These are phyloP conservation scores for Sporothrix curviconia DNA, from an alignment of 2,329 filamentous ascomycete genomes.

Conservation along the genomic window DNA sequence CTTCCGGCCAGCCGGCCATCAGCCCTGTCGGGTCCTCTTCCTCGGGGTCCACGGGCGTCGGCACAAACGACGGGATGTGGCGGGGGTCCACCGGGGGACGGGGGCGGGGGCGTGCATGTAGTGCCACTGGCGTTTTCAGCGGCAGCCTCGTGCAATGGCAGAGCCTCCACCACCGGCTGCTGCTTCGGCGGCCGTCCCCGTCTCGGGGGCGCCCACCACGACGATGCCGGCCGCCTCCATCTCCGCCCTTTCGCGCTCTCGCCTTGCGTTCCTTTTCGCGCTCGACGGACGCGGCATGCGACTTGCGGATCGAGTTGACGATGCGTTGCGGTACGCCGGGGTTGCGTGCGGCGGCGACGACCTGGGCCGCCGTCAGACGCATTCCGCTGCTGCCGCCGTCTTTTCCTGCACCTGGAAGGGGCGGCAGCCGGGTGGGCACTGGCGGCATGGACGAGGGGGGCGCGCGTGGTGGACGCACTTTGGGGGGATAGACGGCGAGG, in stretches of 20 bases:
- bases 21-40: conserved; percentile 21
- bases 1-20: conserved; percentile 18
- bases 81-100: not conserved
- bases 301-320: conserved; percentile 14
- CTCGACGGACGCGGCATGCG: not conserved
- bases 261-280: not conserved
- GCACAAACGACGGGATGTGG: not conserved
- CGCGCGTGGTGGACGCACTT: conserved; percentile 15
- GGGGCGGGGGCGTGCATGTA: not conserved
- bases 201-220: too few relatives aligned
- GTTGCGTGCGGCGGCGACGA: conserved; percentile 22
- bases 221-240: too few relatives aligned
- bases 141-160: too few relatives aligned
- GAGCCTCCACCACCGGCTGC: not conserved
- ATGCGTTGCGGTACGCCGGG: conserved; percentile 12
- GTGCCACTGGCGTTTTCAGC: not conserved
- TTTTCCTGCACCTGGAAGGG: not conserved
- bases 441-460: too few relatives aligned
- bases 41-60: conserved; percentile 21
- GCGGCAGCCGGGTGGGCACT: not conserved
- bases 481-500: conserved; percentile 54
- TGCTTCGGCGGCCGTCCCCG: not conserved
- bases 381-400: not conserved
- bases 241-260: too few relatives aligned
- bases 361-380: conserved; percentile 26